Base-by-base conservation (phyloP, 805 yeast species). In the Candida khao-thaluensis region DNA sequence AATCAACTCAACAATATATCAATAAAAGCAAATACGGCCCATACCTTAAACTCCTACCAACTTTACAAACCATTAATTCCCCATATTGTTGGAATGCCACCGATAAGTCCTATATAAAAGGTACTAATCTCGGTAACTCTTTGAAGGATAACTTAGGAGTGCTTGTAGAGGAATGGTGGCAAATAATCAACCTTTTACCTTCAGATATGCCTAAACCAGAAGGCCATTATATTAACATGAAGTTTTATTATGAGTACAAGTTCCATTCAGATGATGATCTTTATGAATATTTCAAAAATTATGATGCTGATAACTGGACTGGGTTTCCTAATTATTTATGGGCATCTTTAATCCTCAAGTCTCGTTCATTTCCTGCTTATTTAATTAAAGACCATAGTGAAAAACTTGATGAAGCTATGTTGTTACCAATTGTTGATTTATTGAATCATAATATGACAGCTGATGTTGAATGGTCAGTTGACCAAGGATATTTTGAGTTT, bases 341-440 rank as follows among this genome's bases (percentile, higher is more conserved):
- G 96, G 79, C 95, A 0, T 64, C 74, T 29, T 67, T 76, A 32
- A 82, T 86, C 10, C 72, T 85, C 46, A 72, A 80, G 8, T 81
- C 95, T 1, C 72, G 97, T 46, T 84, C 93, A 0, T 90, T 90
- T 54, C 96, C 96, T 1, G 72, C 76, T 35, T 59, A 85, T 27
- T 52, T 88, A n/a, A 47, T 79, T n/a, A 52, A 55, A 28, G 66
- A 66, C 14, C 57, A 69, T 4, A 42, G 52, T 10, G 57, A 58
- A 7, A 25, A 38, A 24, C 56, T 52, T 1, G 73, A 71, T 43
- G 76, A 73, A 44, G 87, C 85, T 5, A 81, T 90, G 70, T 63
- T 90, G 17, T 59, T 83, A 16, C 97, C 97, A 2, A 53, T 90
- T 8, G 72, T 87, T 10, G 97, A 90, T 54, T 60, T 87, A 12